These are phyloP conservation scores for Vitis cinerea DNA, from an alignment of 164 flowering plant genomes.

Conservation along the genomic window DNA sequence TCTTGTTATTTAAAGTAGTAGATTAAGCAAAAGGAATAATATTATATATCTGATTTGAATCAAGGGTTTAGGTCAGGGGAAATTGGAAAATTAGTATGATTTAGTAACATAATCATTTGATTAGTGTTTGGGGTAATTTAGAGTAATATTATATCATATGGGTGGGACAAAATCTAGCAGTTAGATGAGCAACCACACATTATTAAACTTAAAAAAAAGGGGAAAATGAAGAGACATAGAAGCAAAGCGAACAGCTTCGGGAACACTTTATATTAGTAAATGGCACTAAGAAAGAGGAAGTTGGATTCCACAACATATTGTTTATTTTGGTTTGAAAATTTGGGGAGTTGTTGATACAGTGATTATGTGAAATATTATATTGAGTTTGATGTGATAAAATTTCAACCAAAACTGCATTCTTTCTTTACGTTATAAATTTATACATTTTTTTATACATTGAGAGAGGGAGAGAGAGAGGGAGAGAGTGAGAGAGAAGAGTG, in stretches of 20 bases:
- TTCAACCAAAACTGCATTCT: no score
- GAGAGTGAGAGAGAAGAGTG: no score
- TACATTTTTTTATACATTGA: no score
- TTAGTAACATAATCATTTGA: not conserved
- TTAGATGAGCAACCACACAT: conserved; percentile 10
- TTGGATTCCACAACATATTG: conserved; percentile 13
- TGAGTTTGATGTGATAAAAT: not conserved
- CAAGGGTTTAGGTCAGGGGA: not conserved
- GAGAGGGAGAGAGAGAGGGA: no score
- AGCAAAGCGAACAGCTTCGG: conserved; percentile 19
- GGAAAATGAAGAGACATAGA: conserved; percentile 11
- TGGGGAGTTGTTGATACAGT: conserved; percentile 21
- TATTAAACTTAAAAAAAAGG: not conserved
- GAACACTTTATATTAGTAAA: not conserved
- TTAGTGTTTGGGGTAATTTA: not conserved
- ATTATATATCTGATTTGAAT: no score
- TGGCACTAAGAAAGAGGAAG: conserved; percentile 12
- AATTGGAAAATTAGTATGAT: not conserved
- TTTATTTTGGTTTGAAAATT: conserved; percentile 10
- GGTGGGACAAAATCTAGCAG: conserved; percentile 15
- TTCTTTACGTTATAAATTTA: not conserved
- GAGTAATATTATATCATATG: not conserved
- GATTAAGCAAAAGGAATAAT: no score
- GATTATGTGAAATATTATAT: conserved; percentile 5
- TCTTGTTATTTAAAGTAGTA: no score